Base-by-base conservation (phyloP, 257 asterid genomes). In the Nicotiana tabacum region DNA sequence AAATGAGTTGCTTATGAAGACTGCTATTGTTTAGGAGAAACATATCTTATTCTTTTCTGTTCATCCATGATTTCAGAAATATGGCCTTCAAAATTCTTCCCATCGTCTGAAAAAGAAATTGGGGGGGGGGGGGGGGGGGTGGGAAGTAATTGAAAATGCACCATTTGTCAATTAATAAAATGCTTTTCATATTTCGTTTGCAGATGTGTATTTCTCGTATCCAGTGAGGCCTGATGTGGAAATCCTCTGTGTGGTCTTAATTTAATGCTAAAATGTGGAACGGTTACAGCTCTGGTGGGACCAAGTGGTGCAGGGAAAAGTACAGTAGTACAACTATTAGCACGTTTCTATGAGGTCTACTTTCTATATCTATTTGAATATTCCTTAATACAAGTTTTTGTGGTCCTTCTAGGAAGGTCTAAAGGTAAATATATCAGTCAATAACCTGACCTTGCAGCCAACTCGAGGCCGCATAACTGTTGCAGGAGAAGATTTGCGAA, bases 271-370 rank as follows among this genome's bases (percentile, higher is more conserved):
- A 91, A 88, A 84, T 86, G 90, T 87, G 98, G 99, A 88, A 91
- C 94, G 81, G 92, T 94, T 67, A 94, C 99, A 85, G 98, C 99
- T 85, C 93, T 96, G 56, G 98, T 96, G 66, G 99, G 99, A 60
- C 84, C 97, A 77, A 96, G 99, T 88, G 99, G 98, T 62, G 97
- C 99, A 27, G 99, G 98, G 72, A 96, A 96, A 90, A 96, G 98
- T 84, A 96, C 99, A 72, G 89, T 96, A 61, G 99, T 96, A 55
- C 99, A 96, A 89, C 92, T 96, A 65, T 87, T 96, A 88, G 97
- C 99, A 77, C 98, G 99, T 53, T 96, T 91, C 86, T 96, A 96
- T 62, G 99, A 96, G 98, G 99, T 94, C 72, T 53, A 64, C 66
- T 83, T 39, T 61, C 65, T 43, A 39, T 69, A 55, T 81, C 16